Evolutionary conservation across 1,284 basidiomycete species (phyloP), one percentile per base, ranked within the genome.

Genomic region (Tylopilus sp.): DNA sequence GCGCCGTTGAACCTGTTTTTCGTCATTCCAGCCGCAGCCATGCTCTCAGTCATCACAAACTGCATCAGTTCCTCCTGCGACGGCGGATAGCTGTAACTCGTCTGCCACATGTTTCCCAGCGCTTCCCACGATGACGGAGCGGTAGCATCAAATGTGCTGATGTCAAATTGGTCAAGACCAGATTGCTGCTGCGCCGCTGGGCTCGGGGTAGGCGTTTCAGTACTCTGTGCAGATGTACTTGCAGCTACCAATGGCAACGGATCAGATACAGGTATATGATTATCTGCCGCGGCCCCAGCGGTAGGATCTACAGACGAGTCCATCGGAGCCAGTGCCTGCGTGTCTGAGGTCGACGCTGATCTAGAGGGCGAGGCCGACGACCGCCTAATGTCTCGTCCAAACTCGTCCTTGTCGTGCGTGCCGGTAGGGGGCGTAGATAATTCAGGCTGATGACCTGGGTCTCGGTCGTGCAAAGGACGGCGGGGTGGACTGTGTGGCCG

Each of bases 21-120:
- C 23, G 51, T 38, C 41, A 49, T 29, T 21, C 58, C 63, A 39
- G 65, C 55, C 30, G 63, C 59, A 46, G 60, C 60, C 56, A 67
- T 68, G 49, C 66, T 70, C 42, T 60, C 60, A 36, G 68, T 46
- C 72, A 86, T 74, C 51, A 86, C 73, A 62, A 84, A 84, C 62
- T 81, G 75, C 81, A 87, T 81, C 55, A 89, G 76, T 58, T 88
- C 76, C 59, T 87, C 82, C 59, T 83, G 80, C 50, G 84, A 76
- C 25, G 87, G 87, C 56, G 73, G 42, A 58, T 76, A 75, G 33
- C 84, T 84, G 65, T 86, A 69, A 49, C 84, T 82, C 47, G 73
- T 71, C 58, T 75, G 68, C 85, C 86, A 90, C 72, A 85, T 80
- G 59, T 79, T 78, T 59, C 84, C 86, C 46, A 90, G 75, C 49